Base-by-base conservation (phyloP, 139 green algal genomes). In the Limnomonas spitsbergensis region DNA sequence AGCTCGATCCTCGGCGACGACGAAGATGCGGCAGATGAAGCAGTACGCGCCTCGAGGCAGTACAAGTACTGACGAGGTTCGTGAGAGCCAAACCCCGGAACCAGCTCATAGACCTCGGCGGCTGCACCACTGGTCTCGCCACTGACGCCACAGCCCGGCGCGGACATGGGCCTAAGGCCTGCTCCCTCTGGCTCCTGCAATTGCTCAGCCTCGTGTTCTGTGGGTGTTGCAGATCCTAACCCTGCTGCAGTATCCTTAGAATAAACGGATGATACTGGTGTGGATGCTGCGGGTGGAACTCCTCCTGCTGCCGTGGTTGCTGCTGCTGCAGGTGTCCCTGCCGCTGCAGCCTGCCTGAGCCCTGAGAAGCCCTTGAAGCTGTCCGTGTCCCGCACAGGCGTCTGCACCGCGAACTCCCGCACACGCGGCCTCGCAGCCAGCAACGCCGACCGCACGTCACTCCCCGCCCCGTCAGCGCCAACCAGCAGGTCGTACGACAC, bases 31-130 rank as follows among this genome's bases (percentile, higher is more conserved):
- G n/a, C n/a, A n/a, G n/a, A n/a, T n/a, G n/a, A n/a, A n/a, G n/a
- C n/a, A n/a, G n/a, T n/a, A n/a, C n/a, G n/a, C 7, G 61, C 26
- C 27, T 72, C 27, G 9, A 72, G 9, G 61, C 26, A 34, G 61
- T 72, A 72, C 27, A 72, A 20, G 61, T 39, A 72, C 61, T 72
- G 61, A 7, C 61, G 61, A 34, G 61, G 61, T 7, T 37, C 9
- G 61, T 72, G 61, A 39, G 26, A 7, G 61, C 61, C 7, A 20
- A 72, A 39, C 9, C 61, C 61, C 6, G 61, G 61, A 7, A 72
- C 27, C 27, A 72, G 61, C 61, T 36, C 47, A 20, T 20, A 14
- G 20, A 61, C 47, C 14, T 61, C 14, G 47, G 47, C 47, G 14
- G 47, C 20, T 14, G 14, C 14, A 61, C 14, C n/a, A n/a, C n/a